Conservation (phyloP, 23 red algal genomes). For the Cyanidiococcus yangmingshanensis region DNA sequence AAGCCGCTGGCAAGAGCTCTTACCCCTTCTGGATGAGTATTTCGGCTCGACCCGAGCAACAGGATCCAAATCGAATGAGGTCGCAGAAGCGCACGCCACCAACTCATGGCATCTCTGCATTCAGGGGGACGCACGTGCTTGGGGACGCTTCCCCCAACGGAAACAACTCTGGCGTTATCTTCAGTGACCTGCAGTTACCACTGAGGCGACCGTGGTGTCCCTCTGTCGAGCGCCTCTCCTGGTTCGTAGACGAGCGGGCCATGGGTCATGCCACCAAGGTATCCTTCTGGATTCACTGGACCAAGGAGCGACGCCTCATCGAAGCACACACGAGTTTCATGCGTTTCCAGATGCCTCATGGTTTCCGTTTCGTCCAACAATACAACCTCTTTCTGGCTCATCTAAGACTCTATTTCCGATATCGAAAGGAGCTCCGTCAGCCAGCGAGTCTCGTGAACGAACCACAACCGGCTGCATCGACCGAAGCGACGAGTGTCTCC, state of each 20-base stretch:
- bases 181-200: neutral
- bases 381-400: slow-evolving; percentile 14
- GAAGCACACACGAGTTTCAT: neutral
- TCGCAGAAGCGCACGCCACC: neutral
- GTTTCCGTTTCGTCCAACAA: neutral
- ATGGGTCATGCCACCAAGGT: neutral
- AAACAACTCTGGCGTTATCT: neutral
- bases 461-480: neutral
- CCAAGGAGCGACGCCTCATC: neutral
- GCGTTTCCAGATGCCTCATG: slow-evolving; percentile 1
- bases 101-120: neutral
- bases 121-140: neutral
- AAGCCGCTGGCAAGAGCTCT: neutral
- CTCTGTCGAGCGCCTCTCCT: neutral
- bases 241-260: slow-evolving; percentile 1
- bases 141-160: slow-evolving; percentile 12
- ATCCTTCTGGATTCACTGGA: neutral
- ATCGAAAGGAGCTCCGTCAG: neutral
- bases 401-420: slow-evolving; percentile 9
- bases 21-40: neutral
- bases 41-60: too few relatives aligned
- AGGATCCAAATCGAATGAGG: too few relatives aligned
- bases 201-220: neutral
- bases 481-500: neutral
- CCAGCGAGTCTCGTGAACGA: neutral